Evolutionary conservation across 345 rosid genomes (phyloP).

Genomic region (Aquilaria malaccensis): DNA sequence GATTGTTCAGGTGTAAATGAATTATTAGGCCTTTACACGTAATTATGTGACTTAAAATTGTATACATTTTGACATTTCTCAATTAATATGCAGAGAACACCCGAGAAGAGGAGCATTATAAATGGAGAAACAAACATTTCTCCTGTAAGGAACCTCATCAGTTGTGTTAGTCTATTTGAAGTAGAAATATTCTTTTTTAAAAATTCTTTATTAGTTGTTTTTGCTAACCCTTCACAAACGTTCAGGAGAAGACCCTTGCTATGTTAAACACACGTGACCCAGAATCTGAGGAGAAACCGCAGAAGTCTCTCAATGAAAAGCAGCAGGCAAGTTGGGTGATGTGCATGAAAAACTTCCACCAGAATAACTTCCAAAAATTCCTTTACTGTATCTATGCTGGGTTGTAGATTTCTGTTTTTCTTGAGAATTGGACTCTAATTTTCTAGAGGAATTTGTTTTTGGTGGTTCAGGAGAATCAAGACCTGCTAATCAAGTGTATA

Average conservation of each 20-base stretch:
- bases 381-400: background rate
- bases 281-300: slow-evolving; percentile 97
- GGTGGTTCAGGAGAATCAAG: slow-evolving; percentile 81
- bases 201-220: slow-evolving; percentile 11
- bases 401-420: slow-evolving; percentile 3
- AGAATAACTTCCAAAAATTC: slow-evolving; percentile 5
- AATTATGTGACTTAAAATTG: slow-evolving; percentile 11
- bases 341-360: slow-evolving; percentile 2
- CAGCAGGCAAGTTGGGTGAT: slow-evolving; percentile 59
- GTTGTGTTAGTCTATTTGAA: background rate
- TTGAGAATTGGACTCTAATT: slow-evolving; percentile 1
- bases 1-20: slow-evolving; percentile 55
- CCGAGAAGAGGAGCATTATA: slow-evolving; percentile 61
- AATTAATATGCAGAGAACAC: slow-evolving; percentile 67
- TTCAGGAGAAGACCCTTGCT: slow-evolving; percentile 60
- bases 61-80: slow-evolving; percentile 17
- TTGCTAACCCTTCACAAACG: slow-evolving; percentile 12
- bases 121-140: slow-evolving; percentile 69
- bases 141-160: slow-evolving; percentile 34
- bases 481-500: slow-evolving; percentile 78
- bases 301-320: slow-evolving; percentile 90
- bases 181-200: background rate
- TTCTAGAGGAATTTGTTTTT: slow-evolving; percentile 13
- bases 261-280: slow-evolving; percentile 62
- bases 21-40: slow-evolving; percentile 5